phyloP scores from a whole-genome alignment of 1,284 basidiomycete genomes.

The Ustilago sp. region DNA sequence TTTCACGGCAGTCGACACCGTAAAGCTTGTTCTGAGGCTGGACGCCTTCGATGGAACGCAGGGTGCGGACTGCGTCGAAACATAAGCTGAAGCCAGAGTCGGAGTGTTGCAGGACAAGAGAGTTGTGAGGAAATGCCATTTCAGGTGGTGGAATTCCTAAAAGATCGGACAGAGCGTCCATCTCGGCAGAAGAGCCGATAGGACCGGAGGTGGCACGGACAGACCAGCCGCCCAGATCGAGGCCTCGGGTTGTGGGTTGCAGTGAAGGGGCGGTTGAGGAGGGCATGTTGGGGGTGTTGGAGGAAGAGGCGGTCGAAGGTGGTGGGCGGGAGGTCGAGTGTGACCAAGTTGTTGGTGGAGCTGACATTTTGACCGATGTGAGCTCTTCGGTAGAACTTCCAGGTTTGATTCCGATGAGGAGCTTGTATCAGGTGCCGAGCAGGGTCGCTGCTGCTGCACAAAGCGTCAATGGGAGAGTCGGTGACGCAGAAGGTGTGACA shows the following conservation, averaged over 20 bases:
- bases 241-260: slow-evolving; percentile 49
- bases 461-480: neutral
- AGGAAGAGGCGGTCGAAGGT: slow-evolving; percentile 15
- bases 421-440: too few species aligned
- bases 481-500: neutral
- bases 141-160: slow-evolving; percentile 89
- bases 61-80: slow-evolving; percentile 79
- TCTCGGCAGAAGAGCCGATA: slow-evolving; percentile 69
- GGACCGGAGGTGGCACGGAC: slow-evolving; percentile 58
- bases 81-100: slow-evolving; percentile 77
- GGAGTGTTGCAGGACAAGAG: slow-evolving; percentile 75
- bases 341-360: slow-evolving; percentile 27
- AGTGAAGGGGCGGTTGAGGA: slow-evolving; percentile 28
- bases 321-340: slow-evolving; percentile 13
- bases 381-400: neutral
- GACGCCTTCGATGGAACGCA: slow-evolving; percentile 78
- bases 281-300: slow-evolving; percentile 6
- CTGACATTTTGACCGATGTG: slow-evolving; percentile 14
- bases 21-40: slow-evolving; percentile 74
- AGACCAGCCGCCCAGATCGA: slow-evolving; percentile 61
- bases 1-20: slow-evolving; percentile 71
- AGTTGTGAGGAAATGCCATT: slow-evolving; percentile 95
- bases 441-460: neutral
- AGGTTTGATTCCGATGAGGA: neutral
- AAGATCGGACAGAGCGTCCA: slow-evolving; percentile 75